Conservation (phyloP, 2,329 filamentous ascomycete genomes). For the Macrophomina tecta region DNA sequence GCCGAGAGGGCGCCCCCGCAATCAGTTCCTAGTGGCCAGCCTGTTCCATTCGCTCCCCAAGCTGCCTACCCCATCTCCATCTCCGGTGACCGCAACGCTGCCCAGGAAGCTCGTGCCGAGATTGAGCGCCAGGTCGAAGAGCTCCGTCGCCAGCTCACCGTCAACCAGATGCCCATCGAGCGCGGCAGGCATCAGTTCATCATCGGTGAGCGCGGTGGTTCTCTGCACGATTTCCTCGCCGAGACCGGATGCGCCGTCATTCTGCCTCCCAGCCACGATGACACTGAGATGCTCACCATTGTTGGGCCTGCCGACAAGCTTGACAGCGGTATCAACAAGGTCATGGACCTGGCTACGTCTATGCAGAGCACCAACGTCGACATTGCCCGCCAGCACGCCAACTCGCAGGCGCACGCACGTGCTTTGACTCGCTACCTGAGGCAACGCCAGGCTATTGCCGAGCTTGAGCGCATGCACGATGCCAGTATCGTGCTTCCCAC, state of each 20-base stretch:
- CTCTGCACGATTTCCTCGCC: slow-evolving; percentile 83
- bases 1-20: slow-evolving; percentile 70
- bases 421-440: slow-evolving; percentile 88
- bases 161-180: slow-evolving; percentile 82
- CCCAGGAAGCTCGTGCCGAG: slow-evolving; percentile 77
- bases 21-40: slow-evolving; percentile 65
- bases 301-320: slow-evolving; percentile 80
- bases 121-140: slow-evolving; percentile 81
- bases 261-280: slow-evolving; percentile 74
- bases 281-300: slow-evolving; percentile 83
- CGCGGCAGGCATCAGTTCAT: slow-evolving; percentile 94
- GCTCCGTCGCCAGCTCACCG: slow-evolving; percentile 74
- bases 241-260: slow-evolving; percentile 91
- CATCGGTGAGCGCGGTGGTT: slow-evolving; percentile 79
- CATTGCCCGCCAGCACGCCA: slow-evolving; percentile 77
- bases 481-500: slow-evolving; percentile 86
- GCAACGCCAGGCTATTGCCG: slow-evolving; percentile 79
- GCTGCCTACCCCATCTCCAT: slow-evolving; percentile 81
- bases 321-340: slow-evolving; percentile 76
- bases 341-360: slow-evolving; percentile 84
- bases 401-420: slow-evolving; percentile 78
- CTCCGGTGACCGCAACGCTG: slow-evolving; percentile 81
- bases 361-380: slow-evolving; percentile 88
- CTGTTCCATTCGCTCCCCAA: slow-evolving; percentile 73
- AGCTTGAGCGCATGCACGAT: slow-evolving; percentile 79